Percentiles rank a stretch among this genome's conserved stretches.
These are phyloP conservation scores for Suillus spraguei DNA, from an alignment of 768 basidiomycete species.

Conservation along the genomic window DNA sequence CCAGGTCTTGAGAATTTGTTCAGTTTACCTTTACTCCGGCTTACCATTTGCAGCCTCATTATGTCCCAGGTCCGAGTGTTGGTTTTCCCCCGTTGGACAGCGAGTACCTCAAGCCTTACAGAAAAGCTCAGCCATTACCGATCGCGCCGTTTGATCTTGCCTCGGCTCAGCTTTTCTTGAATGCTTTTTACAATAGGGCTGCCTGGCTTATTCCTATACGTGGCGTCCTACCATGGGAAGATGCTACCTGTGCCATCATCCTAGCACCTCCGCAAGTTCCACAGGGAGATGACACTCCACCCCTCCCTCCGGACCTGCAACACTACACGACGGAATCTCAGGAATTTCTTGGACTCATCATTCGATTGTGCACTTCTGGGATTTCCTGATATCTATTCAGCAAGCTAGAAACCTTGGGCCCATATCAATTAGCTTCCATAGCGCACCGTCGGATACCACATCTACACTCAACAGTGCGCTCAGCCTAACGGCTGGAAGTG, in stretches of 20 bases:
- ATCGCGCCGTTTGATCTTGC: conserved; percentile 39
- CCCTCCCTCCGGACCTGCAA: conserved; percentile 21
- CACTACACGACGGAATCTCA: conserved; percentile 16
- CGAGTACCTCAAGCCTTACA: conserved; percentile 33
- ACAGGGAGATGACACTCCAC: conserved; percentile 22
- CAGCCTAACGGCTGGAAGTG: conserved; percentile 26
- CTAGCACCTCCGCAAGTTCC: conserved; percentile 30
- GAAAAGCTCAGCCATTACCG: conserved; percentile 37
- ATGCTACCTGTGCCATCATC: conserved; percentile 45
- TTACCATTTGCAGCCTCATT: conserved; percentile 28
- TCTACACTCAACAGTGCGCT: conserved; percentile 17
- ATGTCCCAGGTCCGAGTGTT: conserved; percentile 21
- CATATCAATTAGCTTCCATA: conserved; percentile 52
- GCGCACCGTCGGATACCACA: conserved; percentile 24
- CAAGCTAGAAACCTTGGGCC: conserved; percentile 42
- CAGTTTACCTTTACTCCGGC: conserved; percentile 4
- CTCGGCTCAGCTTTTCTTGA: conserved; percentile 31
- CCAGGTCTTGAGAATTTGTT: conserved; percentile 39
- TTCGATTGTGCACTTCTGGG: conserved; percentile 50
- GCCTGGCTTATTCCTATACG: conserved; percentile 64
- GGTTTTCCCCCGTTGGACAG: conserved; percentile 21
- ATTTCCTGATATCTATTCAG: conserved; percentile 46
- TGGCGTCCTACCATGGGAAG: conserved; percentile 51
- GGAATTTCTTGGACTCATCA: conserved; percentile 50
- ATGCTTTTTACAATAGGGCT: conserved; percentile 40